phyloP scores from a whole-genome alignment of 2,329 filamentous ascomycete species.

The Elsinoe australis region DNA sequence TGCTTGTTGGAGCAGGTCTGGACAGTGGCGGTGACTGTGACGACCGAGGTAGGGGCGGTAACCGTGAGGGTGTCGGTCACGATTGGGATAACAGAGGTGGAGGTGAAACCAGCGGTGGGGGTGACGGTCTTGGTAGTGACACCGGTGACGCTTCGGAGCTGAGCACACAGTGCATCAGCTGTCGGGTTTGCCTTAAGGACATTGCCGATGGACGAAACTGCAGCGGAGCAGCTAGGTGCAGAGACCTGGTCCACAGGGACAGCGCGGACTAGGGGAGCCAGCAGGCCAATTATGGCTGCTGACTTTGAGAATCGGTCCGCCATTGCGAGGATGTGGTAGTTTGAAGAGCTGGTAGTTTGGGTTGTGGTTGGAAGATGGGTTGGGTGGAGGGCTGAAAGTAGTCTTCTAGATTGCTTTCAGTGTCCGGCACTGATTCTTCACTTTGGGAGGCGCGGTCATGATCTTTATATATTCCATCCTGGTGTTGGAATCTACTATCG shows the following conservation, averaged over 20 bases:
- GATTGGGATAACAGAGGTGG: constrained; percentile 3
- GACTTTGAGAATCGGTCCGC: constrained; percentile 14
- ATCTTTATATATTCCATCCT: constrained; percentile 7
- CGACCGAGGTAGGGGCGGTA: constrained; percentile 7
- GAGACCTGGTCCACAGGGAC: constrained; percentile 10
- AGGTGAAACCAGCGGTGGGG: constrained; percentile 10
- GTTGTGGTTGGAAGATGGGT: not conserved
- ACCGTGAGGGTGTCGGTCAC: constrained; percentile 12
- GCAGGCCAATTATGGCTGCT: constrained; percentile 6
- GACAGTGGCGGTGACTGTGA: constrained; percentile 11
- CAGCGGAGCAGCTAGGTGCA: constrained; percentile 4
- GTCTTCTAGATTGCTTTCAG: constrained; percentile 13
- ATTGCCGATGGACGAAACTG: not conserved
- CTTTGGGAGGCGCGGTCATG: not conserved
- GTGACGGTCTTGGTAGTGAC: constrained; percentile 8
- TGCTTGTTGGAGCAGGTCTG: constrained; percentile 2
- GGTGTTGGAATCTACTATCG: too few species aligned
- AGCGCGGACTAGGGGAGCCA: constrained; percentile 3
- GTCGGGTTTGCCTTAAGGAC: constrained; percentile 13
- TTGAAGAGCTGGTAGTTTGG: not conserved
- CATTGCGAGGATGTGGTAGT: not conserved
- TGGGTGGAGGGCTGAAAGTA: constrained; percentile 15
- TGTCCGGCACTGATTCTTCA: constrained; percentile 13
- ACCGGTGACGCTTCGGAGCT: not conserved
- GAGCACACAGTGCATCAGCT: constrained; percentile 14